Conservation (phyloP, 768 basidiomycete genomes). For the Udeniomyces megalosporus region DNA sequence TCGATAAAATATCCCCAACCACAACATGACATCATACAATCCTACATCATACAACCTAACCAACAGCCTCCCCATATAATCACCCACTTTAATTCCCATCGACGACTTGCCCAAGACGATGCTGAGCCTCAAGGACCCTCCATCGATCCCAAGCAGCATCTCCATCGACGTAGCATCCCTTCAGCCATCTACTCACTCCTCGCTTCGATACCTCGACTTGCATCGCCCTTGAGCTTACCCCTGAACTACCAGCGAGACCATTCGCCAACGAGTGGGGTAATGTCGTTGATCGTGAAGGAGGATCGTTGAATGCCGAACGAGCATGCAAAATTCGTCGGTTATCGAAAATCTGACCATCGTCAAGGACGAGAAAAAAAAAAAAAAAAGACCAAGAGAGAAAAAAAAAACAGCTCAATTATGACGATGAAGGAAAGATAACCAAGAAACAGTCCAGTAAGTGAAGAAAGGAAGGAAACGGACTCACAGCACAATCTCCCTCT, state of each 20-base stretch:
- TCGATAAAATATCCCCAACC: too few species aligned
- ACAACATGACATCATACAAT: too few species aligned
- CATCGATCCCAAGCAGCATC: conserved; percentile 41
- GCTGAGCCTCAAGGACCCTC: not conserved
- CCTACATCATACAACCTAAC: too few species aligned
- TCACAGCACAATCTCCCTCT: not conserved
- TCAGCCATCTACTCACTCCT: conserved; percentile 55
- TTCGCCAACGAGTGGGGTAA: conserved; percentile 19
- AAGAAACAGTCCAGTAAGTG: too few species aligned
- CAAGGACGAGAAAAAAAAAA: too few species aligned
- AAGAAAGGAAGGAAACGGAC: too few species aligned
- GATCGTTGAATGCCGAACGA: conserved; percentile 52
- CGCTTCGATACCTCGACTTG: conserved; percentile 20
- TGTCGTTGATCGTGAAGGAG: not conserved
- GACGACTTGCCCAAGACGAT: too few species aligned
- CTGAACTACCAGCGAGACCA: conserved; percentile 19
- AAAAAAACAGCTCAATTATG: too few species aligned
- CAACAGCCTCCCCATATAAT: too few species aligned
- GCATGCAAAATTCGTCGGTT: conserved; percentile 82
- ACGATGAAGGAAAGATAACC: too few species aligned
- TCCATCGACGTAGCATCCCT: conserved; percentile 46
- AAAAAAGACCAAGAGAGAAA: too few species aligned
- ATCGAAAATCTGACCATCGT: conserved; percentile 58
- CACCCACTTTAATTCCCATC: too few species aligned
- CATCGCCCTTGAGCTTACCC: conserved; percentile 5